phyloP scores from a whole-genome alignment of 2,329 filamentous ascomycete species.

The Fusarium albidum region DNA sequence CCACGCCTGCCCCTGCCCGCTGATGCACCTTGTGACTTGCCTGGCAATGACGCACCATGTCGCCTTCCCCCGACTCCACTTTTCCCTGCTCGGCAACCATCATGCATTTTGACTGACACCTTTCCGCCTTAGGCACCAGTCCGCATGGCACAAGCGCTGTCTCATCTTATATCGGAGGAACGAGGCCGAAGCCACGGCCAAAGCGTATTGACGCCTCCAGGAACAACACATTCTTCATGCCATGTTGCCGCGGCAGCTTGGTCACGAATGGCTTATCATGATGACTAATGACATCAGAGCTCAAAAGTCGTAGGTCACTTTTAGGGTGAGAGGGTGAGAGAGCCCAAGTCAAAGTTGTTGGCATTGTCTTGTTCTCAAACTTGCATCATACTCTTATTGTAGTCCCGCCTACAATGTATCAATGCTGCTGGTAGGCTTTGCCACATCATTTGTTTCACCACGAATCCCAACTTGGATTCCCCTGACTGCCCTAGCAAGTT shows the following conservation, averaged over 20 bases:
- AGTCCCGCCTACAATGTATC: no score
- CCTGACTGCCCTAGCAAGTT: no score
- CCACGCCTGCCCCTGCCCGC: conserved; percentile 27
- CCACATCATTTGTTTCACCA: no score
- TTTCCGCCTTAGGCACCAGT: conserved; percentile 41
- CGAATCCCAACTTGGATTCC: no score
- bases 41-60: conserved; percentile 42
- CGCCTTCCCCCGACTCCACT: conserved; percentile 34
- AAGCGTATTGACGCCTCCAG: conserved; percentile 23
- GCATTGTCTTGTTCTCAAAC: no score
- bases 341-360: no score
- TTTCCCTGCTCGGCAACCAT: conserved; percentile 39
- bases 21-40: conserved; percentile 38
- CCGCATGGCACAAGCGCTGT: conserved; percentile 23
- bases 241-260: conserved; percentile 25
- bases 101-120: conserved; percentile 21
- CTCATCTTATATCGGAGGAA: conserved; percentile 25
- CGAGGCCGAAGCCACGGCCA: conserved; percentile 5
- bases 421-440: no score
- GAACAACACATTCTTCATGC: conserved; percentile 15
- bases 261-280: conserved; percentile 4
- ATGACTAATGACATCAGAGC: neutral
- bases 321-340: no score
- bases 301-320: no score
- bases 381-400: no score